A percentile compares a stretch with the other conserved stretches of the same genome.
phyloP scores from a whole-genome alignment of 2,329 filamentous ascomycete genomes.

The Grosmannia serpens region DNA sequence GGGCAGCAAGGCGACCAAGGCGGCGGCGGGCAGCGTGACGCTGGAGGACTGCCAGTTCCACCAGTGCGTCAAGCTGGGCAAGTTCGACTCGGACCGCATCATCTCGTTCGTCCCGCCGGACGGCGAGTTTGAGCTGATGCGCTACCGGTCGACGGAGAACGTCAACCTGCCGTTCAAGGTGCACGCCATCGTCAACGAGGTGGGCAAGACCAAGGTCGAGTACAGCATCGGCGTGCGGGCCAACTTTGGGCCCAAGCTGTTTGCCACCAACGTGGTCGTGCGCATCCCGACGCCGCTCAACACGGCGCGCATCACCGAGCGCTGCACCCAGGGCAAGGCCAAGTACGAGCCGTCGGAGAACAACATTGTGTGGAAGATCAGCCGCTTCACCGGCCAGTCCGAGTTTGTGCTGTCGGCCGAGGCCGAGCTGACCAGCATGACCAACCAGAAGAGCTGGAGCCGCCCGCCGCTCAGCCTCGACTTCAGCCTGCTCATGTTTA shows the following conservation, averaged over 20 bases:
- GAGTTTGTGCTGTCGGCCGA: conserved; percentile 94
- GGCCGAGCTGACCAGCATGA: conserved; percentile 90
- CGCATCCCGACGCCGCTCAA: conserved; percentile 93
- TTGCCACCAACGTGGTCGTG: conserved; percentile 91
- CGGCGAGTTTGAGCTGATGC: conserved; percentile 97
- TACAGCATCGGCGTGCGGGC: conserved; percentile 97
- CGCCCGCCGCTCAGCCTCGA: conserved; percentile 82
- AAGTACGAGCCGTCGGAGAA: conserved; percentile 98
- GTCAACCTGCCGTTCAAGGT: conserved; percentile 98
- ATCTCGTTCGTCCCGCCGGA: conserved; percentile 96
- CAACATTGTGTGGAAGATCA: conserved; percentile 98
- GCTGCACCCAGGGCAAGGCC: conserved; percentile 89
- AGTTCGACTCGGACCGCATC: conserved; percentile 92
- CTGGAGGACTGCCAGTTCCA: conserved; percentile 98
- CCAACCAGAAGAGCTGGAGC: conserved; percentile 95
- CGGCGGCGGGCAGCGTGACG: conserved; percentile 88
- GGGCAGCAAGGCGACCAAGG: conserved; percentile 83
- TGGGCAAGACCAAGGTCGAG: conserved; percentile 94
- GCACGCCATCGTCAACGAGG: conserved; percentile 94
- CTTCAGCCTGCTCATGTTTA: conserved; percentile 97
- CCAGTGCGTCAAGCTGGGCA: conserved; percentile 94
- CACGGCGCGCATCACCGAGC: conserved; percentile 85
- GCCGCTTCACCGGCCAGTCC: conserved; percentile 94
- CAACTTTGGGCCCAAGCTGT: conserved; percentile 92
- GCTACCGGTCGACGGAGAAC: conserved; percentile 95